A percentile compares a stretch with the other conserved stretches of the same genome.
Conservation (phyloP, 352 stramenopile species). For the Globisporangium barbulae region DNA sequence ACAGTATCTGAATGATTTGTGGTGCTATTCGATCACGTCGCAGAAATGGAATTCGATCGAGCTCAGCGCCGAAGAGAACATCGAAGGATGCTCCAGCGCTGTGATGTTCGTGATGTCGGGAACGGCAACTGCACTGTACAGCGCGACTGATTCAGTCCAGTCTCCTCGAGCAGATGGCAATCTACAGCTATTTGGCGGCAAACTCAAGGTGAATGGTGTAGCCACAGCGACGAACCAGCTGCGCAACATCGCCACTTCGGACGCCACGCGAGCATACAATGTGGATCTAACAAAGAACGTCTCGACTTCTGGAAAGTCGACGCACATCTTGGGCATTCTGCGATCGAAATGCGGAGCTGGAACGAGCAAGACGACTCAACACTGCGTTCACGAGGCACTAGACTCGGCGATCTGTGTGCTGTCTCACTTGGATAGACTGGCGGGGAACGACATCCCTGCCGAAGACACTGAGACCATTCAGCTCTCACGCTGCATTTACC, state of each 20-base stretch:
- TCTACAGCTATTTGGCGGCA: conserved; percentile 47
- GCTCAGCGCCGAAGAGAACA: conserved; percentile 34
- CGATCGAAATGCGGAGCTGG: conserved; percentile 36
- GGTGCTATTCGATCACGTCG: conserved; percentile 68
- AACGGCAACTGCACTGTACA: conserved; percentile 45
- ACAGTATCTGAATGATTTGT: conserved; percentile 59
- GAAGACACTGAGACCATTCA: conserved; percentile 80
- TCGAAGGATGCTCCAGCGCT: conserved; percentile 46
- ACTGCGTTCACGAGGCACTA: conserved; percentile 43
- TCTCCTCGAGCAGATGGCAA: conserved; percentile 19
- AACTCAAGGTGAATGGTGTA: conserved; percentile 26
- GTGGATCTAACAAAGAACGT: conserved; percentile 48
- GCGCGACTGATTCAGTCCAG: conserved; percentile 26
- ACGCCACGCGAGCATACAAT: conserved; percentile 36
- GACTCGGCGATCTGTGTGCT: conserved; percentile 76
- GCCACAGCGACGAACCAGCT: conserved; percentile 15
- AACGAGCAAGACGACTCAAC: conserved; percentile 27
- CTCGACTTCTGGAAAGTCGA: conserved; percentile 52
- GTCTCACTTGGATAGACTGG: conserved; percentile 74
- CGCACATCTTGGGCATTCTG: conserved; percentile 44
- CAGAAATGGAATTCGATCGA: conserved; percentile 67
- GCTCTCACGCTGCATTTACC: conserved; percentile 70
- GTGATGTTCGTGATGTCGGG: conserved; percentile 44
- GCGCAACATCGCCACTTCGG: conserved; percentile 33
- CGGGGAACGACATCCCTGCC: conserved; percentile 65